Evolutionary conservation across 2,329 filamentous ascomycete species (phyloP).

Genomic region (Rutstroemia sp.): DNA sequence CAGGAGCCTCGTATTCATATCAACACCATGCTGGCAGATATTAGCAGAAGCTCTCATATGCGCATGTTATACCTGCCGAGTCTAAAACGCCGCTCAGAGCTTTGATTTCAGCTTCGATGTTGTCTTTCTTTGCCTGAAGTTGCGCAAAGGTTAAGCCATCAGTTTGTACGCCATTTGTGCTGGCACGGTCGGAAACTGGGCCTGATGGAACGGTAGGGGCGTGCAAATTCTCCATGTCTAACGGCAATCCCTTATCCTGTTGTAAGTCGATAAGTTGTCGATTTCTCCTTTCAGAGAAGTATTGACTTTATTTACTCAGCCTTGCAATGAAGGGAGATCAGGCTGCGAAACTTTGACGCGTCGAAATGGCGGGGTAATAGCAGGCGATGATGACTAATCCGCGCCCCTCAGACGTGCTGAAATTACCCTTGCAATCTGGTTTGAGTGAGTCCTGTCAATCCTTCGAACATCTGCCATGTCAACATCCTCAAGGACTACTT

Average conservation of each 20-base stretch:
- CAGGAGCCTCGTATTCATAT: slow-evolving; percentile 82
- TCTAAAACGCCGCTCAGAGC: slow-evolving; percentile 81
- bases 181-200: slow-evolving; percentile 53
- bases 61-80: slow-evolving; percentile 50
- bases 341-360: slow-evolving; percentile 15
- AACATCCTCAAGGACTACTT: too few species aligned
- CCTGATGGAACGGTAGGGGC: slow-evolving; percentile 71
- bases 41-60: slow-evolving; percentile 9
- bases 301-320: not conserved
- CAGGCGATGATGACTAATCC: slow-evolving; percentile 1
- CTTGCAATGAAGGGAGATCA: slow-evolving; percentile 8
- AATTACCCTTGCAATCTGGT: too few species aligned
- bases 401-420: not conserved
- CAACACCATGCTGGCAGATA: slow-evolving; percentile 67
- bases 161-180: slow-evolving; percentile 52
- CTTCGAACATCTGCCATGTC: not conserved
- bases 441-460: too few species aligned
- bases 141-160: slow-evolving; percentile 65
- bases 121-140: slow-evolving; percentile 77
- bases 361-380: not conserved
- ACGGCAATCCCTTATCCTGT: slow-evolving; percentile 23
- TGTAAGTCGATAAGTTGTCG: not conserved
- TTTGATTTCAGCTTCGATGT: slow-evolving; percentile 78
- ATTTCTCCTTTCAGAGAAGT: not conserved
- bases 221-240: slow-evolving; percentile 57